Evolutionary conservation across 352 stramenopile genomes (phyloP), one percentile per base, ranked within the genome.

Genomic region (Globisporangium megalacanthum): DNA sequence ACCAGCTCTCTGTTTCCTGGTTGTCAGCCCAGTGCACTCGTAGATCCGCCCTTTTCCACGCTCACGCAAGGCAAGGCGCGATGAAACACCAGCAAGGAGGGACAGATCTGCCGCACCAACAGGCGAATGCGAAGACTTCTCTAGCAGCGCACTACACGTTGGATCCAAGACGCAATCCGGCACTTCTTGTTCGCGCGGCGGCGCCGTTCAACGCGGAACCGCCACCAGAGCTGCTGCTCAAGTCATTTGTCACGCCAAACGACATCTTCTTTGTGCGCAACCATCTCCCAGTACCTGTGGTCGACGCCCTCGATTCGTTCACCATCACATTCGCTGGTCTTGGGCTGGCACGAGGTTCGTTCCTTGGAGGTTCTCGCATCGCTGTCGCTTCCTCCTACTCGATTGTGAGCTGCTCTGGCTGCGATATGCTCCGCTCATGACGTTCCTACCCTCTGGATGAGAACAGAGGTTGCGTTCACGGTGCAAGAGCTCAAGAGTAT

Each of bases 181-280:
- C 79, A 49, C 74, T 98, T 6, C 89, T 90, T 46, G 79, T 98
- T 19, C 97, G 98, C 68, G 93, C 78, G 9, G 94, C 79, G 55
- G 88, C 91, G 66, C 92, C 95, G 8, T 98, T 98, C 73, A 98
- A 98, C 65, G 91, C 93, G 0, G 96, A 99, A 77, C 88, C 95
- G 8, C 95, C 95, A 7, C 61, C 76, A 0, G 81, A 96, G 60
- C 70, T 99, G 41, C 76, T 99, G 25, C 95, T 95, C 46, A 69
- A 97, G 64, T 89, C 79, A 47, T 99, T 98, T 66, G 87, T 98
- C 58, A 99, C 97, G 10, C 96, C 97, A 7, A 96, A 94, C 58
- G 86, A 97, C 8, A 69, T 99, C n/a, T 99, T 98, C 77, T 99
- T 99, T 66, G 96, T 98, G 64, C 79, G 97, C 8, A 97, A 99